phyloP scores from a whole-genome alignment of 306 rosid genomes.

The Citrullus mucosospermus region DNA sequence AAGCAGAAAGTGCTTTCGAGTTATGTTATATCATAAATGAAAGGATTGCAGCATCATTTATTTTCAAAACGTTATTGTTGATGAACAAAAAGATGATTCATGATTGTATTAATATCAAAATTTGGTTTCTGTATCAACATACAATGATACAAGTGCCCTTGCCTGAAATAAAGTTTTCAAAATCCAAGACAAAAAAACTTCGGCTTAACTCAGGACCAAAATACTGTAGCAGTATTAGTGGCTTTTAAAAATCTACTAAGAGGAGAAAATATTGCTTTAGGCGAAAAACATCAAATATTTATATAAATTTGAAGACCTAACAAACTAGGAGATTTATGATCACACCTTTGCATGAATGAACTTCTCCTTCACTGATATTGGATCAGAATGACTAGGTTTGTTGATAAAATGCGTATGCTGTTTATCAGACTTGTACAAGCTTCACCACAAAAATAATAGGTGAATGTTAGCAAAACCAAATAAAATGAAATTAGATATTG shows the following conservation, averaged over 20 bases:
- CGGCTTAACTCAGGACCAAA: background rate
- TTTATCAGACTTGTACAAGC: slow-evolving; percentile 69
- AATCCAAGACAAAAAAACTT: background rate
- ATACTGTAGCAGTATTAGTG: background rate
- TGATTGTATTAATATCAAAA: background rate
- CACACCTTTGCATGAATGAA: slow-evolving; percentile 95
- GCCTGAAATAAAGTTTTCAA: background rate
- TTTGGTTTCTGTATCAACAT: background rate
- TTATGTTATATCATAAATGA: background rate
- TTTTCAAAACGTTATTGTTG: background rate
- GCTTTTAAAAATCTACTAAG: background rate
- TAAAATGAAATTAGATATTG: slow-evolving; percentile 1
- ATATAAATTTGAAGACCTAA: background rate
- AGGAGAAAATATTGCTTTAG: background rate
- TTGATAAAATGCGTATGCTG: slow-evolving; percentile 40
- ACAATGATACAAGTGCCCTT: background rate
- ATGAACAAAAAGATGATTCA: background rate
- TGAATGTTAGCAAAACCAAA: slow-evolving; percentile 20
- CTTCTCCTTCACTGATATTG: slow-evolving; percentile 90
- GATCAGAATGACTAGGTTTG: slow-evolving; percentile 77
- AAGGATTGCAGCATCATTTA: background rate
- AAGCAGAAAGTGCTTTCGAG: background rate
- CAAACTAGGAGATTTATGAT: background rate
- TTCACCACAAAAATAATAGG: slow-evolving; percentile 29
- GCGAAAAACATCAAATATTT: background rate